phyloP scores from a whole-genome alignment of 2,329 filamentous ascomycete genomes.

The Sphaerostilbella broomeana region DNA sequence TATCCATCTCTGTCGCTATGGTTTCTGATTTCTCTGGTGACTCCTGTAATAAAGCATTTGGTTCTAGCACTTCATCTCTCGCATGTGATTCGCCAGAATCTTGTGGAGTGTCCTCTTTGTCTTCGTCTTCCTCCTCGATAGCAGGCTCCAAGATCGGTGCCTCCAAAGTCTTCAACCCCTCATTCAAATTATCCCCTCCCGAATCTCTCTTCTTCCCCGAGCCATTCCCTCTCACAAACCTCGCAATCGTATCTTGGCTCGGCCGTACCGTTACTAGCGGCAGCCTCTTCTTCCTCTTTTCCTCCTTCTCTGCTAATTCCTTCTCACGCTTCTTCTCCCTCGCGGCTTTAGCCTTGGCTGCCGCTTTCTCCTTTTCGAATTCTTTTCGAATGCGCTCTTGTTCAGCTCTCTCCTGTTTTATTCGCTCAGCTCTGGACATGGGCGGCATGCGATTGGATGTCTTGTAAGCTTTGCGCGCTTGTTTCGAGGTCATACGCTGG shows the following conservation, averaged over 20 bases:
- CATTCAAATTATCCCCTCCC: constrained; percentile 12
- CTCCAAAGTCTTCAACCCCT: background rate
- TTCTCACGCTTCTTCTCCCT: constrained; percentile 52
- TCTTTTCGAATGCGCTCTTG: constrained; percentile 50
- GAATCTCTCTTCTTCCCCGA: constrained; percentile 25
- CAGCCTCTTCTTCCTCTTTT: constrained; percentile 44
- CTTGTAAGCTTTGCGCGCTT: constrained; percentile 34
- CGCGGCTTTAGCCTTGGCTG: constrained; percentile 41
- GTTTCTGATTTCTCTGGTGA: no score
- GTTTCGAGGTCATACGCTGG: constrained; percentile 37
- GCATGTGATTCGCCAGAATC: no score
- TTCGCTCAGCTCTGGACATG: constrained; percentile 35
- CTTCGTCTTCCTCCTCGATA: constrained; percentile 12
- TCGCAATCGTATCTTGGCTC: constrained; percentile 51
- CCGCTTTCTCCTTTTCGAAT: constrained; percentile 42
- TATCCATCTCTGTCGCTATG: no score
- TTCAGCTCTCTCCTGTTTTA: constrained; percentile 38
- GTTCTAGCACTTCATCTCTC: no score
- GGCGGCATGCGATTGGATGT: constrained; percentile 27
- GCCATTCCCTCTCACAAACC: constrained; percentile 40
- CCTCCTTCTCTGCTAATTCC: constrained; percentile 42
- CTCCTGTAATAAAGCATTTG: no score
- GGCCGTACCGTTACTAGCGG: constrained; percentile 49
- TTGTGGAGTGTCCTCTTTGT: constrained; percentile 9
- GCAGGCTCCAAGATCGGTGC: constrained; percentile 12